Evolutionary conservation across 768 basidiomycete genomes (phyloP).

Genomic region (Boletus barrowsii): DNA sequence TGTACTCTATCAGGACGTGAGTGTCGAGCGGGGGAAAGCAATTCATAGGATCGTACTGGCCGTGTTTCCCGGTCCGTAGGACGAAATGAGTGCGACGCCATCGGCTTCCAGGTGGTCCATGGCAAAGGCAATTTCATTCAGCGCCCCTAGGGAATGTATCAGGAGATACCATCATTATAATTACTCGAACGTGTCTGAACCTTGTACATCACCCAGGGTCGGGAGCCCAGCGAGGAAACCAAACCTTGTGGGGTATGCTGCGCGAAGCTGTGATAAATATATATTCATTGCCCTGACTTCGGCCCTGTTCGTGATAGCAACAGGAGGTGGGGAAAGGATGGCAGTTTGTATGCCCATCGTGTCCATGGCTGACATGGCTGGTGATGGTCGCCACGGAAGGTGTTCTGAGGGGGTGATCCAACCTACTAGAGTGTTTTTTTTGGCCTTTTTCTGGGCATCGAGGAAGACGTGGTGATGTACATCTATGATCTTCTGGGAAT

Average conservation of each 20-base stretch:
- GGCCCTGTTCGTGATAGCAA: conserved; percentile 42
- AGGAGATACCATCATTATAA: conserved; percentile 4
- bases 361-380: conserved; percentile 65
- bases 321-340: conserved; percentile 65
- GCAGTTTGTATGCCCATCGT: conserved; percentile 52
- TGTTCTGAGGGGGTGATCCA: conserved; percentile 63
- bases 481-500: conserved; percentile 42
- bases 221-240: conserved; percentile 71
- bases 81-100: conserved; percentile 65
- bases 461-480: conserved; percentile 80
- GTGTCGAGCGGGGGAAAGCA: background rate
- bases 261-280: conserved; percentile 46
- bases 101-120: conserved; percentile 60
- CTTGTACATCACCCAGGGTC: conserved; percentile 58
- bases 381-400: conserved; percentile 60
- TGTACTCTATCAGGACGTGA: conserved; percentile 45
- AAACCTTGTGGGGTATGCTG: conserved; percentile 51
- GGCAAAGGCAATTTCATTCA: conserved; percentile 59
- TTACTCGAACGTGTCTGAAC: conserved; percentile 28
- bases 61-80: conserved; percentile 53
- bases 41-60: conserved; percentile 43
- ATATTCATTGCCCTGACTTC: conserved; percentile 47
- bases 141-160: conserved; percentile 40
- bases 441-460: conserved; percentile 45
- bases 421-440: conserved; percentile 45